phyloP scores from a whole-genome alignment of 805 yeast genomes.

The Cyberlindnera euphorbiiphila region DNA sequence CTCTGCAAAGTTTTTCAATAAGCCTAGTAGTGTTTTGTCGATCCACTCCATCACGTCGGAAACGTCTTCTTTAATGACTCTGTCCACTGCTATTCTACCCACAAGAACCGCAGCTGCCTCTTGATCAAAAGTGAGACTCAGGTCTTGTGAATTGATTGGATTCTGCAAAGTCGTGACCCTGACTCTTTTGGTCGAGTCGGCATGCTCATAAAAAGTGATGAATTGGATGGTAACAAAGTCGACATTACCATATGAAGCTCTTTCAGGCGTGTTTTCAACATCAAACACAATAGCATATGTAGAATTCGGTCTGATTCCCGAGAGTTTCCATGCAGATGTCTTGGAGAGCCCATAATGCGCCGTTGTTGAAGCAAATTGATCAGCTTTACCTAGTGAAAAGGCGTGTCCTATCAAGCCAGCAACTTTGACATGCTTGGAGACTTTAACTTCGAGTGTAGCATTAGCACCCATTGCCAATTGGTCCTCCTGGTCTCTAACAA shows the following conservation, averaged over 20 bases:
- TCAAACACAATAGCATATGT: slow-evolving; percentile 59
- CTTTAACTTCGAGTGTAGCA: slow-evolving; percentile 55
- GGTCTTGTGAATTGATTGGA: slow-evolving; percentile 38
- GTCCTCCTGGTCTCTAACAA: slow-evolving; percentile 36
- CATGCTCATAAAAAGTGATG: slow-evolving; percentile 58
- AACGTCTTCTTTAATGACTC: slow-evolving; percentile 78
- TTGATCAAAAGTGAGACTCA: slow-evolving; percentile 69
- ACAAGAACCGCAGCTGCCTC: slow-evolving; percentile 96
- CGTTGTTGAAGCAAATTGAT: slow-evolving; percentile 18
- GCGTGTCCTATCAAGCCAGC: slow-evolving; percentile 65
- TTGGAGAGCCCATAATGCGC: slow-evolving; percentile 42
- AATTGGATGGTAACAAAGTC: slow-evolving; percentile 43
- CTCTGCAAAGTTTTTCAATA: slow-evolving; percentile 92
- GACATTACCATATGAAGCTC: slow-evolving; percentile 8
- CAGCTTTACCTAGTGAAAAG: slow-evolving; percentile 38
- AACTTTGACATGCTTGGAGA: slow-evolving; percentile 46
- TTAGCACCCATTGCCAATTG: slow-evolving; percentile 51
- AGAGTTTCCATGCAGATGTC: slow-evolving; percentile 58
- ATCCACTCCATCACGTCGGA: slow-evolving; percentile 94
- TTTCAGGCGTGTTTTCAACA: slow-evolving; percentile 28
- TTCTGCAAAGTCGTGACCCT: slow-evolving; percentile 57
- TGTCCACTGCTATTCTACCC: slow-evolving; percentile 87
- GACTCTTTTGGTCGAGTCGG: slow-evolving; percentile 52
- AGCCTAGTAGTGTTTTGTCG: slow-evolving; percentile 83
- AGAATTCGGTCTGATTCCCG: slow-evolving; percentile 52